Conservation (phyloP, 73 alveolate genomes). For the Paramecium pentaurelia region DNA sequence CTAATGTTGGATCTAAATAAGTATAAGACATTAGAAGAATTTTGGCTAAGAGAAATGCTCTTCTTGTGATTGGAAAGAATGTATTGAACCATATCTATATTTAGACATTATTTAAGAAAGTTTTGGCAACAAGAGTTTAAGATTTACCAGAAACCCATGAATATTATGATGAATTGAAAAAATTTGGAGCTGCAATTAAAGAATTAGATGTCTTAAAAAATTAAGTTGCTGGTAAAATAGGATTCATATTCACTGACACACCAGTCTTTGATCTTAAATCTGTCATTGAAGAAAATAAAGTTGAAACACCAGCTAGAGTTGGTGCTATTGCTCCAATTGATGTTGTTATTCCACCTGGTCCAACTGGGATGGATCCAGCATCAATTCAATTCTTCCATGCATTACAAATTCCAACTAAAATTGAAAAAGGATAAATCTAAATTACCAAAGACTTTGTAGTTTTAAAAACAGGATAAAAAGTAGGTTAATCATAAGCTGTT, state of each 20-base stretch:
- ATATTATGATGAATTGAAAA: conserved; percentile 11
- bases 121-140: not conserved
- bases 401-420: conserved; percentile 94
- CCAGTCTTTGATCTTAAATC: conserved; percentile 87
- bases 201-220: conserved; percentile 20
- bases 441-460: conserved; percentile 90
- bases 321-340: conserved; percentile 97
- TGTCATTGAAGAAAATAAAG: conserved; percentile 72
- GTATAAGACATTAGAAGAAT: conserved; percentile 45
- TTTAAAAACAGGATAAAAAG: conserved; percentile 85
- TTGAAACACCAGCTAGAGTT: conserved; percentile 96
- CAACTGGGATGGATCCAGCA: conserved; percentile 99
- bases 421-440: conserved; percentile 98
- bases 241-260: conserved; percentile 90
- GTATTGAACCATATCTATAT: not conserved
- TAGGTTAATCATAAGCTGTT: conserved; percentile 95
- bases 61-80: conserved; percentile 35
- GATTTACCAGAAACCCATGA: not conserved
- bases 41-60: not conserved
- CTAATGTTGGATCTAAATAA: conserved; percentile 45
- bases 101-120: conserved; percentile 19
- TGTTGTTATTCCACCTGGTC: conserved; percentile 98
- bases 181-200: not conserved
- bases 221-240: conserved; percentile 75
- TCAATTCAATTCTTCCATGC: conserved; percentile 99